These are phyloP conservation scores for Termitomyces bulborhizus DNA, from an alignment of 768 basidiomycete species.

Conservation along the genomic window DNA sequence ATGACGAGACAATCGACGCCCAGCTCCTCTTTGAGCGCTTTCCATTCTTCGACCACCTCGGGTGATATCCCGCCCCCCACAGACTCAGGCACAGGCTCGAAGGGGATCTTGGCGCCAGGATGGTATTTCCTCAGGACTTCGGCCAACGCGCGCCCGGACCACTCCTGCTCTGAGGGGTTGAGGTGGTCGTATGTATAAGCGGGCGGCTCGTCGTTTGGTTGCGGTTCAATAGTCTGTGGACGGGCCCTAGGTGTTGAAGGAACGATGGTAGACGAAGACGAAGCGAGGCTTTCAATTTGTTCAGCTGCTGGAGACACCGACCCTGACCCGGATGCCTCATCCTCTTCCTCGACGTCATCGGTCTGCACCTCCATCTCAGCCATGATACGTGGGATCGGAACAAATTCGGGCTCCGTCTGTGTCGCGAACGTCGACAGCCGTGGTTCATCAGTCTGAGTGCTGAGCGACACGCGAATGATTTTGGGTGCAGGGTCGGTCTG, in stretches of 20 bases:
- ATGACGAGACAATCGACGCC: conserved; percentile 74
- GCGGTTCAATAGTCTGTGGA: conserved; percentile 18
- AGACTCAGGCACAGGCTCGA: conserved; percentile 19
- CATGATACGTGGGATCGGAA: conserved; percentile 30
- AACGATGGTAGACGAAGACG: conserved; percentile 67
- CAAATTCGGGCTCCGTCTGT: conserved; percentile 29
- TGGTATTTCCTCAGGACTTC: conserved; percentile 71
- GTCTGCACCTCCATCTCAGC: conserved; percentile 66
- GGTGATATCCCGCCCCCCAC: conserved; percentile 54
- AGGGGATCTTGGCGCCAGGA: conserved; percentile 44
- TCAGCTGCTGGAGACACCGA: conserved; percentile 42
- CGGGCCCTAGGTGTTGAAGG: conserved; percentile 63
- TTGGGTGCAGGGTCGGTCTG: conserved; percentile 63
- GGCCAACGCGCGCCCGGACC: conserved; percentile 38
- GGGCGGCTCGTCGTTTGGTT: conserved; percentile 58
- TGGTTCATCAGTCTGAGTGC: conserved; percentile 52
- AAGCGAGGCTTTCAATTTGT: conserved; percentile 50
- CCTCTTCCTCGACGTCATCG: conserved; percentile 28
- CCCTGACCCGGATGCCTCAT: conserved; percentile 21
- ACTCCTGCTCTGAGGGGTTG: conserved; percentile 44
- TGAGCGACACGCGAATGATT: conserved; percentile 37
- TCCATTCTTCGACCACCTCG: conserved; percentile 72
- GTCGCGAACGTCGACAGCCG: conserved; percentile 18
- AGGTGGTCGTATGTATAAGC: conserved; percentile 54
- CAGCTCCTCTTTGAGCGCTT: conserved; percentile 69